Evolutionary conservation across 2,329 filamentous ascomycete genomes (phyloP).

Genomic region (Hypoxylon sp.): DNA sequence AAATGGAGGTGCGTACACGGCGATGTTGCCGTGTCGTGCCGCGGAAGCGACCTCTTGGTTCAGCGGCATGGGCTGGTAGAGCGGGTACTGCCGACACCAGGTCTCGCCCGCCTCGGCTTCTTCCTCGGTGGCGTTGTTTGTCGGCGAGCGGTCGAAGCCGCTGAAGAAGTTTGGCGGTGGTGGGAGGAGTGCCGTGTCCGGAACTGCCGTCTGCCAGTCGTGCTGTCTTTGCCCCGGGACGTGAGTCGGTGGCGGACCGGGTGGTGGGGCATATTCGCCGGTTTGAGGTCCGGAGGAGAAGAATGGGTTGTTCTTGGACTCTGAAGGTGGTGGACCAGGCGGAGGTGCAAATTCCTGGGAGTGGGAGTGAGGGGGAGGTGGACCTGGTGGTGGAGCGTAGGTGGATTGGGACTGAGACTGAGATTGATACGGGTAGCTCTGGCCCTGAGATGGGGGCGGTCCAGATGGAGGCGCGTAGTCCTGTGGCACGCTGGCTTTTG

Average conservation of each 20-base stretch:
- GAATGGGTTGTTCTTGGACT: slow-evolving; percentile 42
- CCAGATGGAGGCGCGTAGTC: slow-evolving; percentile 51
- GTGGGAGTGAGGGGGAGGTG: slow-evolving; percentile 52
- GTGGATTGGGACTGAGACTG: slow-evolving; percentile 1
- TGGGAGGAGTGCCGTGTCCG: slow-evolving; percentile 79
- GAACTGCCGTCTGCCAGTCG: slow-evolving; percentile 78
- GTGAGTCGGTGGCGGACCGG: slow-evolving; percentile 52
- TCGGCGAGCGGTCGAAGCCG: slow-evolving; percentile 73
- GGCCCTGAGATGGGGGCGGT: slow-evolving; percentile 44
- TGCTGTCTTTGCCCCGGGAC: slow-evolving; percentile 60
- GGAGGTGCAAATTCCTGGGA: slow-evolving; percentile 44
- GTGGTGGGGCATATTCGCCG: slow-evolving; percentile 55
- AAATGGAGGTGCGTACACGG: slow-evolving; percentile 64
- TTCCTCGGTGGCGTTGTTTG: slow-evolving; percentile 75
- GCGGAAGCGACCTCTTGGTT: slow-evolving; percentile 59
- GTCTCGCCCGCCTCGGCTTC: slow-evolving; percentile 73
- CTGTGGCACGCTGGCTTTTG: slow-evolving; percentile 44
- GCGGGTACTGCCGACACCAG: slow-evolving; percentile 74
- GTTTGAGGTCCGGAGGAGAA: slow-evolving; percentile 49
- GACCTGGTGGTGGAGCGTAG: slow-evolving; percentile 55
- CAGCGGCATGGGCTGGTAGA: slow-evolving; percentile 67
- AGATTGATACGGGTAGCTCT: slow-evolving; percentile 13
- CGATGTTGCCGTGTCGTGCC: slow-evolving; percentile 66
- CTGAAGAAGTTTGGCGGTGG: slow-evolving; percentile 77
- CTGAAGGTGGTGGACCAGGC: slow-evolving; percentile 54